Conservation (phyloP, 768 basidiomycete species). For the Rhizopogon roseolus region DNA sequence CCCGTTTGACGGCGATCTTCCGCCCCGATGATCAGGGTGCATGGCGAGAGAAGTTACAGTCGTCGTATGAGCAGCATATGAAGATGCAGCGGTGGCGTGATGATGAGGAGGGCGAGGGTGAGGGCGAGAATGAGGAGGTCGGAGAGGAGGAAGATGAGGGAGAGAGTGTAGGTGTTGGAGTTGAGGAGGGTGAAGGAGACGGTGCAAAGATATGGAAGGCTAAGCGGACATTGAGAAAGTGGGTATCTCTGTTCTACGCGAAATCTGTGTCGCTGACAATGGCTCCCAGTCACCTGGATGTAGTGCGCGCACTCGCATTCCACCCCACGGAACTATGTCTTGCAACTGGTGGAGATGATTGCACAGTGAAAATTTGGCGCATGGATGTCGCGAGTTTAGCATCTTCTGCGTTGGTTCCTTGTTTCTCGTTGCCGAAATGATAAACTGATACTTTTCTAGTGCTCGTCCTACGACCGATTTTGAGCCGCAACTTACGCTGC, state of each 20-base stretch:
- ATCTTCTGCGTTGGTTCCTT: constrained; percentile 64
- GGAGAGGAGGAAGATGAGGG: constrained; percentile 73
- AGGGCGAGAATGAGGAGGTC: constrained; percentile 59
- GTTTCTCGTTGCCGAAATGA: constrained; percentile 6
- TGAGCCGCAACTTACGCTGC: constrained; percentile 89
- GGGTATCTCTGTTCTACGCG: constrained; percentile 29
- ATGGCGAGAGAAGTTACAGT: constrained; percentile 78
- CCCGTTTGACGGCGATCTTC: constrained; percentile 70
- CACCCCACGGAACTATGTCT: constrained; percentile 81
- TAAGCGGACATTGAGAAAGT: constrained; percentile 87
- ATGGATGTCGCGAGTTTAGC: constrained; percentile 74
- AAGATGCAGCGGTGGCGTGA: constrained; percentile 31
- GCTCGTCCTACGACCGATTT: constrained; percentile 76
- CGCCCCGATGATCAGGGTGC: constrained; percentile 80
- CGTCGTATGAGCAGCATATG: constrained; percentile 47
- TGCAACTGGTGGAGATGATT: constrained; percentile 94
- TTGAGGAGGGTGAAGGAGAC: constrained; percentile 63
- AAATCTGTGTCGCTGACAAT: constrained; percentile 3
- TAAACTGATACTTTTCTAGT: constrained; percentile 30
- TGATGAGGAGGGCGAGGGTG: constrained; percentile 52
- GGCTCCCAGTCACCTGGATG: constrained; percentile 77
- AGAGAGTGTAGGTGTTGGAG: constrained; percentile 44
- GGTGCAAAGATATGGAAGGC: constrained; percentile 78
- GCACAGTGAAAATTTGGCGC: constrained; percentile 94
- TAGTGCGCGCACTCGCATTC: constrained; percentile 87